These are phyloP conservation scores for Aureobasidium sp. DNA, from an alignment of 2,329 filamentous ascomycete species.

Conservation along the genomic window DNA sequence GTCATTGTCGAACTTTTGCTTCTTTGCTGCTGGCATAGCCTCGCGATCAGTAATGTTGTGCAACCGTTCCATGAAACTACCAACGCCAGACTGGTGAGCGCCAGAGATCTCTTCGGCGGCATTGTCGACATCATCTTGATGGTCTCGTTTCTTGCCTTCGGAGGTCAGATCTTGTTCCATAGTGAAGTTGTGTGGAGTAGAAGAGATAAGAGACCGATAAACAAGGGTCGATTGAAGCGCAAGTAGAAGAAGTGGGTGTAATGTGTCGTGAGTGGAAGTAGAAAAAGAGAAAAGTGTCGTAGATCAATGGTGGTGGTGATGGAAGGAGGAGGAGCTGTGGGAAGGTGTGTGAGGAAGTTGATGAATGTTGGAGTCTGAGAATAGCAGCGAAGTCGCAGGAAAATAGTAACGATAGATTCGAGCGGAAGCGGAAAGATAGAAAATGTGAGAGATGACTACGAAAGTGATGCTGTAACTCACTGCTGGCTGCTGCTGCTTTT, in stretches of 20 bases:
- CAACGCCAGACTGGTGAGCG: too few species aligned
- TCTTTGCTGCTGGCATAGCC: conserved; percentile 41
- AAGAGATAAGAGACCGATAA: background rate
- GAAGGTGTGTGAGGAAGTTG: too few species aligned
- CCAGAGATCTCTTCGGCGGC: conserved; percentile 9
- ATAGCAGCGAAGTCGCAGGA: too few species aligned
- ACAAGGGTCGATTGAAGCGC: too few species aligned
- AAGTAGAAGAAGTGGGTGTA: too few species aligned
- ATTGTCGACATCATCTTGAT: background rate
- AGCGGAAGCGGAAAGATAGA: background rate
- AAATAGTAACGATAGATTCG: too few species aligned
- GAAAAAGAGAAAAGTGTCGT: background rate
- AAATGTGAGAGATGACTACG: too few species aligned
- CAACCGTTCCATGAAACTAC: conserved; percentile 64
- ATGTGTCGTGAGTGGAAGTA: too few species aligned
- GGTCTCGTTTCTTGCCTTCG: conserved; percentile 3
- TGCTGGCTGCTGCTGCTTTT: conserved; percentile 1
- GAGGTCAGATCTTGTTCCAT: background rate
- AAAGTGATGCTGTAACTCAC: background rate
- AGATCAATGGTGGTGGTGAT: too few species aligned
- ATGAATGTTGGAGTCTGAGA: too few species aligned
- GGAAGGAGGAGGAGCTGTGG: too few species aligned
- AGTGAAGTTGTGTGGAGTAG: background rate
- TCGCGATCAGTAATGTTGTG: conserved; percentile 67
- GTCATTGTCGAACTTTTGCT: background rate